phyloP scores from a whole-genome alignment of 2,329 filamentous ascomycete genomes.

The Passalora sequoiae region DNA sequence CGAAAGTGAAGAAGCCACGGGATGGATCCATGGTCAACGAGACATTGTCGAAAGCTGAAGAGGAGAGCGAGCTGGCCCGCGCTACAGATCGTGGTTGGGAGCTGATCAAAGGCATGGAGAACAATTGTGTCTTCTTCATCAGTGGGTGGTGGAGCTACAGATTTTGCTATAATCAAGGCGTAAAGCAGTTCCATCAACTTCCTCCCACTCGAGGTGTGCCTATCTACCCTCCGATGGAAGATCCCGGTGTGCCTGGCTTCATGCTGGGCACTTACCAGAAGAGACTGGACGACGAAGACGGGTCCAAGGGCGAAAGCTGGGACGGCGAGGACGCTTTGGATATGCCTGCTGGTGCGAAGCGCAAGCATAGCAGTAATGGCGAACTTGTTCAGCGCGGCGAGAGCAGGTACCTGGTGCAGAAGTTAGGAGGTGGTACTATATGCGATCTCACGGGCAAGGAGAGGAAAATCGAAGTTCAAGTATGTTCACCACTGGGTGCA shows the following conservation, averaged over 20 bases:
- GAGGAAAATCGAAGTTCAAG: constrained; percentile 77
- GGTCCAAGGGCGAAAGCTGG: constrained; percentile 23
- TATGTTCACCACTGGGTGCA: too few species aligned
- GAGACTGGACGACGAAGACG: constrained; percentile 27
- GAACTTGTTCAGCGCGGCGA: constrained; percentile 72
- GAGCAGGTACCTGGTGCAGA: constrained; percentile 79
- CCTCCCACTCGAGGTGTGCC: constrained; percentile 63
- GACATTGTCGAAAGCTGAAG: constrained; percentile 51
- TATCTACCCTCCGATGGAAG: constrained; percentile 66
- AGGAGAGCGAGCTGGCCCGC: constrained; percentile 72
- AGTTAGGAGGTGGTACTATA: constrained; percentile 68
- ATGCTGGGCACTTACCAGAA: constrained; percentile 61
- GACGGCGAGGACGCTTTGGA: constrained; percentile 27
- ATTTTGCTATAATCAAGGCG: constrained; percentile 83
- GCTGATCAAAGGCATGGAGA: constrained; percentile 70
- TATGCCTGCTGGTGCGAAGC: constrained; percentile 27
- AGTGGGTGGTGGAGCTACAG: constrained; percentile 95
- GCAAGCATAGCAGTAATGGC: constrained; percentile 36
- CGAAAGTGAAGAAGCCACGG: constrained; percentile 56
- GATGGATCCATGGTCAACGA: constrained; percentile 24
- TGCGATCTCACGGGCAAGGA: constrained; percentile 81
- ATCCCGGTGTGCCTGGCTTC: constrained; percentile 70
- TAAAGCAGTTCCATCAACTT: constrained; percentile 85
- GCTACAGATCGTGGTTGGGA: constrained; percentile 76
- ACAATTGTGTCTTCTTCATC: constrained; percentile 74